Base-by-base conservation (phyloP, 306 rosid species). In the Ziziphus jujuba region DNA sequence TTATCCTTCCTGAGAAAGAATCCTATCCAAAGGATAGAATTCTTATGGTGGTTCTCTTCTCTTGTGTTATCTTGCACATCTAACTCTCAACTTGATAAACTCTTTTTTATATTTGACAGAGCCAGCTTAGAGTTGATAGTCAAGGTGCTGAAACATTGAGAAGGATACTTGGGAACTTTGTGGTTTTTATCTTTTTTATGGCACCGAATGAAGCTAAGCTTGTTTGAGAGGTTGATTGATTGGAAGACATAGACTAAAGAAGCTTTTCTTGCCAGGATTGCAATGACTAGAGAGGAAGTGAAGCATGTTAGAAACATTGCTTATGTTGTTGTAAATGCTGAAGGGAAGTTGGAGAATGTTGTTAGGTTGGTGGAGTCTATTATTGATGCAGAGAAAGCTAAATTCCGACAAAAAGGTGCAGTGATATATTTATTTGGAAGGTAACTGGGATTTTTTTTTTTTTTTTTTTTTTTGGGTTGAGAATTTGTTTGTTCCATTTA, bases 121-220 rank as follows among this genome's bases (percentile, higher is more conserved):
- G n/a, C n/a, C n/a, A n/a, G 48, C 51, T 93, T 59, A 82, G 99
- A 54, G 99, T 93, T 31, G 99, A 93, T 44, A 88, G 88, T 24
- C 99, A 90, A 75, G 99, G 99, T 0, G 99, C 99, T 3, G 76
- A 81, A 59, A 90, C 99, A 2, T 66, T 93, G 75, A 65, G 90
- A 86, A 79, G 77, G 69, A 76, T 75, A 9, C 79, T 93, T 13
- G 95, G 99, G 72, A 34, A 80, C 4, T 80, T 91, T 2, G 99
- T 89, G 19, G 87, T 93, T 31, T 93, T 93, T 33, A 73, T 93
- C 12, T 90, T 90, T 36, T 35, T 93, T 44, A 61, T 76, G 80
- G 97, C 97, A 3, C 95, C 88, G 86, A 90, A 88, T 38, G 99
- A 93, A 78, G 64, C 78, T 61, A 73, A 77, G 31, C 64, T 93